These are phyloP conservation scores for Globisporangium lucens DNA, from an alignment of 352 stramenopile genomes.

Conservation along the genomic window DNA sequence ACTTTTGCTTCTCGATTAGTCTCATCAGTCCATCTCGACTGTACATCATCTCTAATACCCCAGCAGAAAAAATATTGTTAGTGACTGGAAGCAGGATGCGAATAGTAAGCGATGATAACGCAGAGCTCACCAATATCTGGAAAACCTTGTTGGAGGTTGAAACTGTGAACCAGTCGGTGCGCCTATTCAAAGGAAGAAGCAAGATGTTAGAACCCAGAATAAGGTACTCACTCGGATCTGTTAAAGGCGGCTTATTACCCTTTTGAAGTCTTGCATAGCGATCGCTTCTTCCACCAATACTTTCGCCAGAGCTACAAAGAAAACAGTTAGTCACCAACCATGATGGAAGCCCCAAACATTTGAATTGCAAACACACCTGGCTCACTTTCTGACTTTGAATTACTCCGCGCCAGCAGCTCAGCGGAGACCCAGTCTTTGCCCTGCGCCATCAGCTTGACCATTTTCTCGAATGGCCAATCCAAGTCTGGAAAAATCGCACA, in stretches of 20 bases:
- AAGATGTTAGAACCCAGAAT: background rate
- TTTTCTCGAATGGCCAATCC: slow-evolving; percentile 30
- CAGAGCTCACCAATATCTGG: slow-evolving; percentile 43
- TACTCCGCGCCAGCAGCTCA: slow-evolving; percentile 40
- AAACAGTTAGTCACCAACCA: background rate
- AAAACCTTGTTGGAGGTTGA: slow-evolving; percentile 45
- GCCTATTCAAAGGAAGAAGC: slow-evolving; percentile 24
- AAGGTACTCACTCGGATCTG: background rate
- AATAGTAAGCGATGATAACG: background rate
- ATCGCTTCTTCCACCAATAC: slow-evolving; percentile 54
- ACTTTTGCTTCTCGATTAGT: slow-evolving; percentile 63
- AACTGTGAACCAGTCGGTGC: slow-evolving; percentile 52
- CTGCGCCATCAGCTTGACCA: slow-evolving; percentile 37
- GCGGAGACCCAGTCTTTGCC: slow-evolving; percentile 63
- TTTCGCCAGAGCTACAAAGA: slow-evolving; percentile 29
- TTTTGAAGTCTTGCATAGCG: slow-evolving; percentile 51
- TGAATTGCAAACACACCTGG: background rate
- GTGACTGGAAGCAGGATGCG: too few species aligned
- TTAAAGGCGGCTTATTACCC: slow-evolving; percentile 21
- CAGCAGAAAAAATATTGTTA: background rate
- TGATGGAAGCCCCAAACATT: background rate
- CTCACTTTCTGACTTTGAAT: background rate
- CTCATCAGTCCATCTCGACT: slow-evolving; percentile 50
- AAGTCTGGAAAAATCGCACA: slow-evolving; percentile 29
- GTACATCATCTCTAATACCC: slow-evolving; percentile 46